These are phyloP conservation scores for Eragrostis nindensis DNA, from an alignment of 176 grass and related monocot species.

Conservation along the genomic window DNA sequence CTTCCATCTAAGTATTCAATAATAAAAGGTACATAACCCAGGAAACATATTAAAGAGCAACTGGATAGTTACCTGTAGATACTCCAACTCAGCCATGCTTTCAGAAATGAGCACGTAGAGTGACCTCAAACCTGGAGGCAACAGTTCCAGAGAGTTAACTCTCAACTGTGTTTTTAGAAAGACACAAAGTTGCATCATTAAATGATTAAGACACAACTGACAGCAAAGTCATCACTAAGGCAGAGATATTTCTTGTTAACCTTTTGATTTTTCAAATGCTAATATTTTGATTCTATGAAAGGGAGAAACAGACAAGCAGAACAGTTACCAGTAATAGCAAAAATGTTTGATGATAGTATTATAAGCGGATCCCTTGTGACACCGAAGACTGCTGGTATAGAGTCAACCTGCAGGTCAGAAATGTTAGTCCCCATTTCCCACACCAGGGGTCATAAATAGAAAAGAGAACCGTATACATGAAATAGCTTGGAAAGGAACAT, in stretches of 20 bases:
- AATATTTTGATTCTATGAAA: conserved; percentile 14
- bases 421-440: conserved; percentile 38
- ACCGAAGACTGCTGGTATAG: conserved; percentile 98
- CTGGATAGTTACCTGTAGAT: conserved; percentile 80
- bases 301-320: conserved; percentile 13
- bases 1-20: not conserved
- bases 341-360: conserved; percentile 96
- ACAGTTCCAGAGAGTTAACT: conserved; percentile 35
- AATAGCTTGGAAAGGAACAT: conserved; percentile 50
- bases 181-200: conserved; percentile 21
- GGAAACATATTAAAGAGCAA: conserved; percentile 34
- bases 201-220: conserved; percentile 18
- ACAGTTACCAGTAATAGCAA: conserved; percentile 89
- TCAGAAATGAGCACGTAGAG: conserved; percentile 94
- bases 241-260: not conserved
- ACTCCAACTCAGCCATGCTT: conserved; percentile 92
- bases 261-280: conserved; percentile 5
- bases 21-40: conserved; percentile 17
- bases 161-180: conserved; percentile 33
- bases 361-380: conserved; percentile 97
- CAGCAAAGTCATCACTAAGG: not conserved
- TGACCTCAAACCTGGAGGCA: conserved; percentile 83
- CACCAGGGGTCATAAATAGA: conserved; percentile 10
- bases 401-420: conserved; percentile 72
- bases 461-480: conserved; percentile 38